Percentiles rank a stretch among this genome's conserved stretches.
Evolutionary conservation across 2,329 filamentous ascomycete genomes (phyloP).

Genomic region (Chaetomiaceae sp.): DNA sequence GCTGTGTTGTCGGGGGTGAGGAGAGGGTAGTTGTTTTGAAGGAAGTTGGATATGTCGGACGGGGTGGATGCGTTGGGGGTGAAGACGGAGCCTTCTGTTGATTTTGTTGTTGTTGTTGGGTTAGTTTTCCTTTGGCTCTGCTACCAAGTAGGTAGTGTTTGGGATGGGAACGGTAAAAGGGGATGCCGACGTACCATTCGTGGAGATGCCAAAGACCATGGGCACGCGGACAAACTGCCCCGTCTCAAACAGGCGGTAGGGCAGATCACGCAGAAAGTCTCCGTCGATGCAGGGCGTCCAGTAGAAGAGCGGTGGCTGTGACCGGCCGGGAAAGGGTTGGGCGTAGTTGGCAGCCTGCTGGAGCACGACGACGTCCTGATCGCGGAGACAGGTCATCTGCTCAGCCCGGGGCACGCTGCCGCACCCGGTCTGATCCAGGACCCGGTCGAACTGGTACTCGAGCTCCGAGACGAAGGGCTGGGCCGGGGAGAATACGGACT

Average conservation of each 20-base stretch:
- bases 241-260: conserved; percentile 36
- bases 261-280: conserved; percentile 39
- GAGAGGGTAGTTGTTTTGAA: conserved; percentile 44
- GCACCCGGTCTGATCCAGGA: conserved; percentile 36
- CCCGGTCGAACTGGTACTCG: conserved; percentile 44
- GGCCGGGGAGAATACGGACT: conserved; percentile 47
- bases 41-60: conserved; percentile 36
- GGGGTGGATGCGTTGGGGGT: conserved; percentile 34
- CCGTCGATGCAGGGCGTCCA: conserved; percentile 49
- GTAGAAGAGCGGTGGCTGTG: conserved; percentile 40
- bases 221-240: conserved; percentile 42
- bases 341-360: conserved; percentile 39
- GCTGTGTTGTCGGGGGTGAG: conserved; percentile 35
- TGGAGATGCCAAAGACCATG: conserved; percentile 41
- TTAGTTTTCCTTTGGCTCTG: too few relatives aligned
- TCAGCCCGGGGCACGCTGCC: conserved; percentile 21
- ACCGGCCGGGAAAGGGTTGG: conserved; percentile 37
- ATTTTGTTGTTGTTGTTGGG: not conserved
- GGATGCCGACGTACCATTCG: conserved; percentile 32
- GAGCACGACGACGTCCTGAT: conserved; percentile 31
- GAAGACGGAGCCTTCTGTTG: conserved; percentile 44
- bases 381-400: conserved; percentile 41
- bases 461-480: conserved; percentile 41
- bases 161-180: too few relatives aligned
- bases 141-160: too few relatives aligned